Conservation (phyloP, 208 protist species). For the Leptomonas seymouri region DNA sequence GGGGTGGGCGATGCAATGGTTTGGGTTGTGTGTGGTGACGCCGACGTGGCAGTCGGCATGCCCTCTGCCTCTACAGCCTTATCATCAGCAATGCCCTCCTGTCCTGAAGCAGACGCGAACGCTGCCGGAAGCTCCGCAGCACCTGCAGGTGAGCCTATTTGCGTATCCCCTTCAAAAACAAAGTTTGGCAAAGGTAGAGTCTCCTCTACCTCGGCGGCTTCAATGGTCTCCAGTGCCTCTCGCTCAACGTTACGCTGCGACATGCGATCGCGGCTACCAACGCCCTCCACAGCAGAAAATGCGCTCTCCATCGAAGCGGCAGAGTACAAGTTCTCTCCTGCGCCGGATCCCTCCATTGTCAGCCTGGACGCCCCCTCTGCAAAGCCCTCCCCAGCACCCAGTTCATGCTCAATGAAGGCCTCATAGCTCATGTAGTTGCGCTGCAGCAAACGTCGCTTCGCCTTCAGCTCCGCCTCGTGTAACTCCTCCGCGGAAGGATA, state of each 20-base stretch:
- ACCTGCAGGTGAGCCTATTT: neutral
- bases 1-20: neutral
- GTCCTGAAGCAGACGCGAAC: neutral
- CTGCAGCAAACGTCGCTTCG: conserved; percentile 45
- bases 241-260: conserved; percentile 41
- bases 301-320: conserved; percentile 40
- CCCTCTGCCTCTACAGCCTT: neutral
- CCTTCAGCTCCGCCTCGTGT: conserved; percentile 49
- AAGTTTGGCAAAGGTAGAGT: conserved; percentile 59
- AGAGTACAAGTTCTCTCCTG: conserved; percentile 23
- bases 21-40: neutral
- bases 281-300: conserved; percentile 36
- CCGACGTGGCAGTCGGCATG: neutral
- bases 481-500: conserved; percentile 48
- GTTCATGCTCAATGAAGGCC: conserved; percentile 57
- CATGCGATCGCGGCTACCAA: conserved; percentile 48
- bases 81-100: neutral
- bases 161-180: conserved; percentile 30
- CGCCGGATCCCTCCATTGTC: neutral
- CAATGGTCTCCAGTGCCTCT: conserved; percentile 27
- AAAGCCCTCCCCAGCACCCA: conserved; percentile 39
- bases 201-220: conserved; percentile 46
- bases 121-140: neutral
- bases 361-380: neutral
- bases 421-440: conserved; percentile 79